Evolutionary conservation across 306 rosid species (phyloP).

Genomic region (Citrullus mucosospermus): DNA sequence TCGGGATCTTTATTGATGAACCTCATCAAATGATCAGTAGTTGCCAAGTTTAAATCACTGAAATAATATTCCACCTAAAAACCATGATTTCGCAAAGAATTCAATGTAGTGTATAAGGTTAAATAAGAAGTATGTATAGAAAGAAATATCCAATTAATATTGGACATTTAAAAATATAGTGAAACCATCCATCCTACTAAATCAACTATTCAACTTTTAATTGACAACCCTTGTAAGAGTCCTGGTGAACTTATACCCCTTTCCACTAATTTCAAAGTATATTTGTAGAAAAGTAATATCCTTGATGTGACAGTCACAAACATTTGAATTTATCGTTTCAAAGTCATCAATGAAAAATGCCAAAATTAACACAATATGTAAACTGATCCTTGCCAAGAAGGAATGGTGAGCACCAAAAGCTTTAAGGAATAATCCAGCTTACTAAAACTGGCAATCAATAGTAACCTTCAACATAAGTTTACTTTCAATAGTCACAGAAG

Average conservation of each 20-base stretch:
- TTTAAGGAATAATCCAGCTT: not conserved
- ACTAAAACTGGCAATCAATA: not conserved
- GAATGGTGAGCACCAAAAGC: not conserved
- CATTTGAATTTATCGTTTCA: not conserved
- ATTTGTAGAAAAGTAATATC: not conserved
- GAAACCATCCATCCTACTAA: not conserved
- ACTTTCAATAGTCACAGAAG: not conserved
- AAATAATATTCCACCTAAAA: slow-evolving; percentile 97
- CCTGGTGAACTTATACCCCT: not conserved
- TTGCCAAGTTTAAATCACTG: slow-evolving; percentile 91
- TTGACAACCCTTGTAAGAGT: not conserved
- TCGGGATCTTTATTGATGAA: slow-evolving; percentile 87
- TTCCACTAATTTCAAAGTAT: not conserved
- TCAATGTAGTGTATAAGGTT: not conserved
- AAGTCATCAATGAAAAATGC: not conserved
- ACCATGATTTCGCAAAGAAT: slow-evolving; percentile 4
- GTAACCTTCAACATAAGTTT: not conserved
- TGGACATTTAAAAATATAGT: not conserved
- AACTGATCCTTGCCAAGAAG: not conserved
- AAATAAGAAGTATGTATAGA: not conserved
- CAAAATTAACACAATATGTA: not conserved
- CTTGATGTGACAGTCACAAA: not conserved
- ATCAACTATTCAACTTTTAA: not conserved
- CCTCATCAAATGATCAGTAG: slow-evolving; percentile 96
- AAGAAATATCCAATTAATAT: not conserved